Conservation (phyloP, 208 protist species). For the Leishmania tropica region DNA sequence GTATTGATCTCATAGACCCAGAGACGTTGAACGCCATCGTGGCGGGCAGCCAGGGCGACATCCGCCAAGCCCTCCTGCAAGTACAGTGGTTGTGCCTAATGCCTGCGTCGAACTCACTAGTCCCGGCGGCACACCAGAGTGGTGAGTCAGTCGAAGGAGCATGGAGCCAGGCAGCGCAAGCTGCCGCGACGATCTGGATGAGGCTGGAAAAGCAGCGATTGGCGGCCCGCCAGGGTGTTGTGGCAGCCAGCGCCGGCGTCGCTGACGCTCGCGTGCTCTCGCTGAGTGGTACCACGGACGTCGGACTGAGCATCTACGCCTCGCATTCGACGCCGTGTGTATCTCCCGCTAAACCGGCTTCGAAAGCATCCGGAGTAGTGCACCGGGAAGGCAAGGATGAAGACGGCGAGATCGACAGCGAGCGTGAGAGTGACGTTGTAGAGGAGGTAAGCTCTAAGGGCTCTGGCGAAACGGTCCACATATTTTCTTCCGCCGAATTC, state of each 20-base stretch:
- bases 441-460: neutral
- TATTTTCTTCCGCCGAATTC: neutral
- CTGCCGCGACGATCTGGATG: constrained; percentile 12
- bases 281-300: neutral
- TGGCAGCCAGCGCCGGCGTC: neutral
- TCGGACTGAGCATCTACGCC: neutral
- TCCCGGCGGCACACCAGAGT: neutral
- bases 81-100: constrained; percentile 57
- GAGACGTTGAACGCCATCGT: constrained; percentile 41
- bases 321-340: neutral
- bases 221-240: neutral
- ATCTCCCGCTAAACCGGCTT: neutral
- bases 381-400: neutral
- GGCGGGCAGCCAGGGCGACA: constrained; percentile 69
- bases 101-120: constrained; percentile 5
- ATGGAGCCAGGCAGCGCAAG: neutral
- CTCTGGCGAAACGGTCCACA: neutral
- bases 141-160: neutral
- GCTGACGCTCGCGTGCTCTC: neutral
- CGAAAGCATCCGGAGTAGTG: neutral
- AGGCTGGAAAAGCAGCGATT: constrained; percentile 19
- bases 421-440: neutral
- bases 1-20: constrained; percentile 12
- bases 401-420: neutral
- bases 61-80: constrained; percentile 83